Evolutionary conservation across 805 yeast genomes (phyloP), one percentile per base, ranked within the genome.

Genomic region (Brettanomyces sp.): DNA sequence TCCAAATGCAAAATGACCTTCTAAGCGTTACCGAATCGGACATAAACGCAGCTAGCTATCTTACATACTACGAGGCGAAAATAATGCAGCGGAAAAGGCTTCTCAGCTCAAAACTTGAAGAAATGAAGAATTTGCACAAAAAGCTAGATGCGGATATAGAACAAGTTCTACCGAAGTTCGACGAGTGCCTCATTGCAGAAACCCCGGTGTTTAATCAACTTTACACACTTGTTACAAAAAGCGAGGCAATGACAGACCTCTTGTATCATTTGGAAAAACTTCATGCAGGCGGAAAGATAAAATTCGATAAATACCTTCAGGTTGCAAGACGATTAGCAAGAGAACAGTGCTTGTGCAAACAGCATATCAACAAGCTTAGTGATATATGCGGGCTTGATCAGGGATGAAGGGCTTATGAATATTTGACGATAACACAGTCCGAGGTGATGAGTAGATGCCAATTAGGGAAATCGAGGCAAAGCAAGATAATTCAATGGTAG

Each of bases 221-320:
- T 12, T 82, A 84, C 56, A 74, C 74, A 21, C 65, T 82, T 1
- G 76, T 77, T 0, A 74, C 89, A 18, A 81, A 77, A 36, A 85
- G 84, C 44, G 43, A 44, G 22, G 34, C 45, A 11, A 41, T 36
- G 23, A 22, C 36, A 3, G 47, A 90, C 57, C 69, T 90, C 0
- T 56, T 76, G 11, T 70, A 74, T 47, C 70, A 79, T 9, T 66
- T 89, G 8, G 74, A 77, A 4, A 76, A 79, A 21, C 72, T 77
- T 4, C 76, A 74, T 48, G 80, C 74, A 47, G 53, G 64, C 3
- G 80, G 77, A 4, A 57, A 65, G 40, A 55, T 80, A n/a, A 47
- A 63, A 4, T 54, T 76, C 22, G 70, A 68, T 3, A 59, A 58
- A 18, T 75, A 74, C 52, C 52, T 76, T 47, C 69, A 68, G 42